Evolutionary conservation across 2,329 filamentous ascomycete species (phyloP), one percentile per base, ranked within the genome.

Genomic region (Cladorrhinum sp.): DNA sequence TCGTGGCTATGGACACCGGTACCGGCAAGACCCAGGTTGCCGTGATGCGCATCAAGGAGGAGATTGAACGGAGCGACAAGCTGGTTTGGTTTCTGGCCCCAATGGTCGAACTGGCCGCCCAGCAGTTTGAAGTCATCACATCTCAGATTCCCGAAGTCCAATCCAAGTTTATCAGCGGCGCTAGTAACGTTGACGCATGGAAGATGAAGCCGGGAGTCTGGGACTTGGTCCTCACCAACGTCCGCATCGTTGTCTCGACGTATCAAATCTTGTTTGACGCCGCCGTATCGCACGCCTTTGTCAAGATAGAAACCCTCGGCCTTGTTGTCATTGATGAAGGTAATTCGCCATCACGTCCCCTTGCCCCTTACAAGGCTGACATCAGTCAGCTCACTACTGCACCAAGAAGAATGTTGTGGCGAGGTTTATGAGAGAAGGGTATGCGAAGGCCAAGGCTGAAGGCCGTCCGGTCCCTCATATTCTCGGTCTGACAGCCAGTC

Each of bases 271-370:
- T 96, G 12, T 76, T 85, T 2, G 90, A 96, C 73, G 91, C 90
- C 73, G 91, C 90, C 2, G 78, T 96, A 46, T 77, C 75, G 1
- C 90, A 95, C 74, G 89, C 82, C 0, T 96, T 96, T 70, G 82
- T 96, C 1, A 78, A 72, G 1, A 82, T 96, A 68, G 70, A 77
- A 0, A 78, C 77, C 2, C 73, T 96, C 21, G 80, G 87, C 4
- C 77, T 96, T 3, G 75, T 96, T 16, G 82, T 96, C 0, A 90
- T 96, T 67, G 92, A 96, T 69, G 92, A 96, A 85, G 90, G 90
- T 88, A 23, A n/a, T n/a, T n/a, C n/a, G 39, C 3, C 42, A 20
- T 26, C 30, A n/a, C n/a, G n/a, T n/a, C 7, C 33, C 14, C 26
- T 12, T 3, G 23, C 30, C 5, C 4, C 4, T 23, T 23, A 3